Conservation (phyloP, 495 filamentous ascomycete genomes). For the Cairneyella variabilis region DNA sequence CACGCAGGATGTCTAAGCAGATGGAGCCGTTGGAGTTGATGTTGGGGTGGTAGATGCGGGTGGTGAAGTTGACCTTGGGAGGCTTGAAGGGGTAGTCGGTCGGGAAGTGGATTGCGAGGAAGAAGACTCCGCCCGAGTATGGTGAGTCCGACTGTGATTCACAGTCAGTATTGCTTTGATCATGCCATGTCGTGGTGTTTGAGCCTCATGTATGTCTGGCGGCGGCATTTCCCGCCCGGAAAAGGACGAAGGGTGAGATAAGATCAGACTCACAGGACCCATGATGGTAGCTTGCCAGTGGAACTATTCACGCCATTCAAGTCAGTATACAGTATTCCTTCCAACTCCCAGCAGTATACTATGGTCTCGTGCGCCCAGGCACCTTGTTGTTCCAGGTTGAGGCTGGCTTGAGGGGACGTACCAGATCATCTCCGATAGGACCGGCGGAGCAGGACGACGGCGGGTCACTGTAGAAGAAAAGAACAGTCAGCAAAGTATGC, state of each 20-base stretch:
- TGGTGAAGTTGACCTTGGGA: conserved; percentile 99
- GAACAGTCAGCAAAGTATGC: conserved; percentile 35
- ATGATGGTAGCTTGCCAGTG: conserved; percentile 99
- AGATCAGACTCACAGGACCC: conserved; percentile 79
- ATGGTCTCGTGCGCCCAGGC: conserved; percentile 16
- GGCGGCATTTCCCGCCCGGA: conserved; percentile 12
- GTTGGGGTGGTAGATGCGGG: conserved; percentile 98
- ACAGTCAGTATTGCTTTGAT: conserved; percentile 29
- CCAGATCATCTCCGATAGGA: conserved; percentile 94
- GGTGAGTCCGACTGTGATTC: conserved; percentile 71
- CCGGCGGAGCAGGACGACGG: conserved; percentile 98
- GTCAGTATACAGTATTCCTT: conserved; percentile 19
- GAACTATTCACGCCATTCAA: conserved; percentile 57
- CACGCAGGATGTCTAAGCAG: conserved; percentile 94
- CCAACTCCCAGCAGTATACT: conserved; percentile 1
- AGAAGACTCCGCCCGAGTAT: conserved; percentile 97
- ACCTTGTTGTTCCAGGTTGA: conserved; percentile 4
- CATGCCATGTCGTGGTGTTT: conserved; percentile 11
- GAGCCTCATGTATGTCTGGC: conserved; percentile 9
- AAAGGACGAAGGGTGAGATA: conserved; percentile 16
- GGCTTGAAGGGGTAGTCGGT: conserved; percentile 99
- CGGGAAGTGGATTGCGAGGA: conserved; percentile 96
- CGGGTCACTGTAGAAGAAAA: conserved; percentile 66
- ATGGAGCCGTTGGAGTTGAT: conserved; percentile 99
- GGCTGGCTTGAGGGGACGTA: conserved; percentile 48